Conservation (phyloP, 148 eudicot genomes). For the Polygonum maritimum region DNA sequence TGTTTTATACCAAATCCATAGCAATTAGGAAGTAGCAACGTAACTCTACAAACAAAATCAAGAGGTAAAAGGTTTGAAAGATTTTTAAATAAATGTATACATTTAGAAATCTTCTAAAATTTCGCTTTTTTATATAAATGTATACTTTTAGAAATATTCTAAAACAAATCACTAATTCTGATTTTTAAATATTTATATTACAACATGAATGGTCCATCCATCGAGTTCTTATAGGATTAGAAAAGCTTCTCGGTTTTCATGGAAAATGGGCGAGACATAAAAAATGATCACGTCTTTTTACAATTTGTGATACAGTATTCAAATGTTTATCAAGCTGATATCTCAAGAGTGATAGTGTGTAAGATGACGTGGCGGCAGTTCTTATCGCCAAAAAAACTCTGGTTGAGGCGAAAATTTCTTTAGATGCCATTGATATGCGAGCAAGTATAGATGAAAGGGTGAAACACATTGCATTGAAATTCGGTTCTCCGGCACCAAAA, state of each 20-base stretch:
- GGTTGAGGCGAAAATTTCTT: constrained; percentile 55
- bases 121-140: too few species aligned
- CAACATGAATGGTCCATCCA: too few species aligned
- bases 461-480: constrained; percentile 66
- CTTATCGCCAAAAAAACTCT: constrained; percentile 82
- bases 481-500: constrained; percentile 84
- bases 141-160: too few species aligned
- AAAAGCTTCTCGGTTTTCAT: constrained; percentile 71
- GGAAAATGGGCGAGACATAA: constrained; percentile 66
- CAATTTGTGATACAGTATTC: constrained; percentile 75
- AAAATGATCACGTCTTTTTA: constrained; percentile 65
- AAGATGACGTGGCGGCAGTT: constrained; percentile 86
- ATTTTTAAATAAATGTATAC: too few species aligned
- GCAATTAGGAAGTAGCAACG: too few species aligned
- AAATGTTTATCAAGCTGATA: constrained; percentile 74
- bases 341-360: constrained; percentile 82
- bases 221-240: too few species aligned
- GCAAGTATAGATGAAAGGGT: constrained; percentile 82
- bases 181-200: too few species aligned
- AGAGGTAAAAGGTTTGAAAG: too few species aligned
- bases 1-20: too few species aligned
- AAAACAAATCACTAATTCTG: too few species aligned
- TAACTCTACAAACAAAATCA: too few species aligned
- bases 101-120: too few species aligned
- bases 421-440: constrained; percentile 63